Conservation (phyloP, 139 green algal species). For the Picochlorum sp. region DNA sequence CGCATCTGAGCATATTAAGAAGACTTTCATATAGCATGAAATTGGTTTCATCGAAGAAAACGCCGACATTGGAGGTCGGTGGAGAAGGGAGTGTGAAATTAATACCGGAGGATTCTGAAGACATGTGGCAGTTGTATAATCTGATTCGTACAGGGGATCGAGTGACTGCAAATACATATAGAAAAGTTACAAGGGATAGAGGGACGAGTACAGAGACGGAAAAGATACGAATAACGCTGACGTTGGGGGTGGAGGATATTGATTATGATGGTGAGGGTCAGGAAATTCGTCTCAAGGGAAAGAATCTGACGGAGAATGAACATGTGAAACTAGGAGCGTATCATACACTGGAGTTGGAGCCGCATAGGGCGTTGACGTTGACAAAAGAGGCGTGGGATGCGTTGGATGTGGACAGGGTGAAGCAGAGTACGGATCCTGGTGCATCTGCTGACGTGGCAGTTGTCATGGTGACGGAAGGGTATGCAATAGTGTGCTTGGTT, state of each 20-base stretch:
- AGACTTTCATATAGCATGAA: no score
- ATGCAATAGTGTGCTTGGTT: constrained; percentile 83
- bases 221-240: constrained; percentile 74
- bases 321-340: constrained; percentile 88
- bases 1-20: no score
- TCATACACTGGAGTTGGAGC: constrained; percentile 90
- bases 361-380: constrained; percentile 69
- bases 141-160: constrained; percentile 66
- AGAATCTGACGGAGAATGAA: constrained; percentile 75
- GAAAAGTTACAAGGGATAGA: constrained; percentile 39
- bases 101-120: constrained; percentile 77
- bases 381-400: constrained; percentile 77
- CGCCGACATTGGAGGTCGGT: constrained; percentile 33
- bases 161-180: constrained; percentile 42
- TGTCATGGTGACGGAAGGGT: constrained; percentile 86
- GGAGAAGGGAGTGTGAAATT: constrained; percentile 62
- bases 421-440: constrained; percentile 53
- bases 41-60: no score
- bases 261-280: constrained; percentile 78
- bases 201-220: constrained; percentile 56
- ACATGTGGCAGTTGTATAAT: constrained; percentile 93
- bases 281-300: constrained; percentile 29
- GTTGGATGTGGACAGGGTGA: constrained; percentile 69
- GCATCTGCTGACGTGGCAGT: constrained; percentile 81
- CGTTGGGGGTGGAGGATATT: constrained; percentile 59